Evolutionary conservation across 257 asterid species (phyloP), one percentile per base, ranked within the genome.

Genomic region (Plantago ovata): DNA sequence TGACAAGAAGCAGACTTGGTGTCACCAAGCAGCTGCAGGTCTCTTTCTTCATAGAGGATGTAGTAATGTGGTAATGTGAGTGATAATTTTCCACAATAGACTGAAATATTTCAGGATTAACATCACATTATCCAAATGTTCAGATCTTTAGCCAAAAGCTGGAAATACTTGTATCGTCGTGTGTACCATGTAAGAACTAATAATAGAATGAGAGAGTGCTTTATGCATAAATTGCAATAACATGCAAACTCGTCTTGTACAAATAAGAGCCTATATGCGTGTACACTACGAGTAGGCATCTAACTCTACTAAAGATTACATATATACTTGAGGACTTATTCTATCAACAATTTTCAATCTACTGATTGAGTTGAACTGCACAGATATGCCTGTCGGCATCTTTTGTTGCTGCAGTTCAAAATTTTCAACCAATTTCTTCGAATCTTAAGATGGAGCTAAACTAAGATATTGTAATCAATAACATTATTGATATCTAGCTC

Each of bases 321-420:
- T 12, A 20, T 21, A 36, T 4, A 50, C 56, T 50, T 21, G 4
- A 19, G 16, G 24, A 50, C 55, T 49, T 46, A 15, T 46, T 48
- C 55, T 50, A 50, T 22, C 32, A 50, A 50, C 56, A 50, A 50
- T 50, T 50, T 28, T 28, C 7, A 28, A 28, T 28, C 36, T 28
- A 28, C 36, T 28, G 36, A 28, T 28, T 28, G 36, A 28, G 7
- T 28, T 50, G 56, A 20, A 5, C 32, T 38, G 28, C 36, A 5
- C 14, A 38, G 18, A 38, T 39, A 55, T 38, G 60, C 48, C 38
- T 36, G 10, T 9, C 18, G 61, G 33, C 61, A 56, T 56, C 24
- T 42, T 38, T 56, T 6, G 16, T 39, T 56, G 32, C 7, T 39
- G 6, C 41, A 19, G 12, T 9, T 39, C 47, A 50, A 11, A 21